These are phyloP conservation scores for Trichoderma oligosporum DNA, from an alignment of 2,329 filamentous ascomycete species.

Conservation along the genomic window DNA sequence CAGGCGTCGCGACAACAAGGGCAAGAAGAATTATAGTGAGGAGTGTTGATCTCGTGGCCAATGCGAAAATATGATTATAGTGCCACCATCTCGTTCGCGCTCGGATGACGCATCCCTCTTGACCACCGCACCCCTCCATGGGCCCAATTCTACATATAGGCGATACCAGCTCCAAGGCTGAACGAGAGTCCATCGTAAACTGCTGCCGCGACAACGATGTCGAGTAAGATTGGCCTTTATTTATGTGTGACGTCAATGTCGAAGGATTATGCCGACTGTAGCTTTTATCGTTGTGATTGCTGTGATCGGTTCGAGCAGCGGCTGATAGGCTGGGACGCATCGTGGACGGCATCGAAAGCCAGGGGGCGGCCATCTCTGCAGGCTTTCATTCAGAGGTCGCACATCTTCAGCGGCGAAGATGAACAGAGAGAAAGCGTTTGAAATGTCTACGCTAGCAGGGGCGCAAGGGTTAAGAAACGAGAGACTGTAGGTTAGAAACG, in stretches of 20 bases:
- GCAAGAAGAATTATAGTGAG: conserved; percentile 39
- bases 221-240: conserved; percentile 1
- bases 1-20: conserved; percentile 40
- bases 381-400: conserved; percentile 24
- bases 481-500: conserved; percentile 11
- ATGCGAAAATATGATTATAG: neutral
- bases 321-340: conserved; percentile 19
- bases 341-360: conserved; percentile 17
- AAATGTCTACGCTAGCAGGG: neutral
- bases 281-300: neutral
- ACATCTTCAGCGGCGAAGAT: conserved; percentile 24
- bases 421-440: neutral
- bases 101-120: conserved; percentile 8
- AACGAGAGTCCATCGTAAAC: neutral
- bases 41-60: conserved; percentile 24
- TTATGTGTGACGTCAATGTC: neutral
- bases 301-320: conserved; percentile 10
- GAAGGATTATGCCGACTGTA: conserved; percentile 15
- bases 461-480: conserved; percentile 10
- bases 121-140: conserved; percentile 1
- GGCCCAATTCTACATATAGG: neutral
- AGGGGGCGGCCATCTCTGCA: conserved; percentile 18
- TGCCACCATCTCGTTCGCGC: conserved; percentile 3
- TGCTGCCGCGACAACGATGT: neutral
- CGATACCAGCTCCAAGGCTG: neutral